Evolutionary conservation across 1,139 yeast genomes (phyloP).

Genomic region (Candida sp.): DNA sequence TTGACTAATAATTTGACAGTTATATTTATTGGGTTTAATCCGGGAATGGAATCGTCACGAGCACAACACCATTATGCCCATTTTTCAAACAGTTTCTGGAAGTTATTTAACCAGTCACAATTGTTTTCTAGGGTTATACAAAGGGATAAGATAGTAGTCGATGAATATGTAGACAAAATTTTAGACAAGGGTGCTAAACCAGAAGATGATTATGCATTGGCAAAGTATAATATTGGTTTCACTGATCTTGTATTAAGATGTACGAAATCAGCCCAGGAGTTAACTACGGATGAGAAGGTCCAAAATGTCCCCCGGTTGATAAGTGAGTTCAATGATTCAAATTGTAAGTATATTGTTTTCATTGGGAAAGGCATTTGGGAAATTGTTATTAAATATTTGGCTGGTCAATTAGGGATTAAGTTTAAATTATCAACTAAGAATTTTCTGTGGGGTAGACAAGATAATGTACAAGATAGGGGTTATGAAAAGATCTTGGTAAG

Average conservation of each 20-base stretch:
- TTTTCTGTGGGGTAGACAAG: conserved; percentile 56
- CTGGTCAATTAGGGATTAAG: conserved; percentile 6
- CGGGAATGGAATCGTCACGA: conserved; percentile 63
- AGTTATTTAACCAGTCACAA: conserved; percentile 52
- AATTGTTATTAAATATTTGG: conserved; percentile 37
- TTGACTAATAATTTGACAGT: conserved; percentile 30
- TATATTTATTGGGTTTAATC: conserved; percentile 72
- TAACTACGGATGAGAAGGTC: conserved; percentile 50
- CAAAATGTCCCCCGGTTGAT: conserved; percentile 54
- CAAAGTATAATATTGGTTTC: conserved; percentile 56
- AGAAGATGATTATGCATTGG: conserved; percentile 44
- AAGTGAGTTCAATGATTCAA: conserved; percentile 32
- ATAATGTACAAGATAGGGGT: conserved; percentile 7
- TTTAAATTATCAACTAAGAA: conserved; percentile 19
- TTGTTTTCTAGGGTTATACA: conserved; percentile 27
- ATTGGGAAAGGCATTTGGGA: conserved; percentile 87
- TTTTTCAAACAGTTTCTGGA: conserved; percentile 69
- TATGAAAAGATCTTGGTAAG: conserved; percentile 16
- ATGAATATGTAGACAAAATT: conserved; percentile 4
- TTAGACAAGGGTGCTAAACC: conserved; percentile 38
- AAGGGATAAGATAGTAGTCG: conserved; percentile 1
- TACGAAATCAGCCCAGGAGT: conserved; percentile 57
- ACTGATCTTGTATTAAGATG: conserved; percentile 70
- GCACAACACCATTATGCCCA: conserved; percentile 77
- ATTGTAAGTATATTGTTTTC: conserved; percentile 48